These are phyloP conservation scores for Zoysia japonica DNA, from an alignment of 176 grass and related monocot genomes.

Conservation along the genomic window DNA sequence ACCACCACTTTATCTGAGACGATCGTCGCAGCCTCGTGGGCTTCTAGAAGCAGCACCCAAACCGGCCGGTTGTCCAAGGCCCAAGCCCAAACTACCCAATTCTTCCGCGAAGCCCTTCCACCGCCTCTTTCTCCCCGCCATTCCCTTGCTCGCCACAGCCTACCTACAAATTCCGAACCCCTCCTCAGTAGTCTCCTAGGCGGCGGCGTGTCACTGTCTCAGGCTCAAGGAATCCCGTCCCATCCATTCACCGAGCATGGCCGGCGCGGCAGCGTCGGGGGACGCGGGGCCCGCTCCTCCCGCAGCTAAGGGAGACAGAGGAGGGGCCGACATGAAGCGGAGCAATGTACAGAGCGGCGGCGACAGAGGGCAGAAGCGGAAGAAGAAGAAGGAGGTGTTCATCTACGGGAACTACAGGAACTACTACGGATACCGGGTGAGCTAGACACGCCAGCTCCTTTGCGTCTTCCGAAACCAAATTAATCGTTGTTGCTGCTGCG, in stretches of 20 bases:
- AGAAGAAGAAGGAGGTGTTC: too few relatives aligned
- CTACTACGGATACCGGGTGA: slow-evolving; percentile 65
- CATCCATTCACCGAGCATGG: too few relatives aligned
- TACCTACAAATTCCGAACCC: neutral
- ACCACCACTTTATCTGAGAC: too few relatives aligned
- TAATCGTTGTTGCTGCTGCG: neutral
- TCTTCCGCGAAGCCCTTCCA: neutral
- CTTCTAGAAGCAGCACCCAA: neutral
- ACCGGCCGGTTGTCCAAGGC: neutral
- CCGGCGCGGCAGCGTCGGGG: too few relatives aligned
- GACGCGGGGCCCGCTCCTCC: neutral
- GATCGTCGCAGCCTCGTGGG: neutral
- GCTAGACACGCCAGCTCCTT: neutral
- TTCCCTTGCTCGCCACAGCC: neutral
- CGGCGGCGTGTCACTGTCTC: neutral
- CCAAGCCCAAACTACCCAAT: neutral
- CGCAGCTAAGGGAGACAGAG: too few relatives aligned
- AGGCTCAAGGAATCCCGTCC: neutral
- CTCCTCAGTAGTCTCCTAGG: too few relatives aligned
- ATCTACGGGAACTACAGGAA: too few relatives aligned
- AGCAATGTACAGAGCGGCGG: neutral
- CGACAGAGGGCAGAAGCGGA: neutral
- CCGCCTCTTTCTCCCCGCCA: neutral
- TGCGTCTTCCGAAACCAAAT: neutral
- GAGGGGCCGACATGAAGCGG: slow-evolving; percentile 16